These are phyloP conservation scores for Penicillium sp. DNA, from an alignment of 2,329 filamentous ascomycete genomes.

Conservation along the genomic window DNA sequence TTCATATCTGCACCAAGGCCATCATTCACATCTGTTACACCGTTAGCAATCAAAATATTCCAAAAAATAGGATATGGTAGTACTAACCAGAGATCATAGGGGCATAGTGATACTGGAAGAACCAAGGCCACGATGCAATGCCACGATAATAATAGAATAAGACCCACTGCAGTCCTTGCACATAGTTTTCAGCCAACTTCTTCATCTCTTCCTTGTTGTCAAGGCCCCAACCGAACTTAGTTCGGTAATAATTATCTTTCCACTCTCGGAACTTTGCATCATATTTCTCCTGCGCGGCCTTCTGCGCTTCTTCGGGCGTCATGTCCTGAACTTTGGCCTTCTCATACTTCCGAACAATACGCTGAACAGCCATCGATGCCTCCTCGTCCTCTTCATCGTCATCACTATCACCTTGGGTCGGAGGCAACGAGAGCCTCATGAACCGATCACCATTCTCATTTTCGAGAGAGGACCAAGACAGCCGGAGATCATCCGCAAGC, in stretches of 20 bases:
- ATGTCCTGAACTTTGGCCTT: constrained; percentile 82
- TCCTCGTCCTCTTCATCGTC: constrained; percentile 79
- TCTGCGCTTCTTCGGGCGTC: constrained; percentile 73
- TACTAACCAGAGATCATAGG: constrained; percentile 81
- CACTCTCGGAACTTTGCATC: constrained; percentile 84
- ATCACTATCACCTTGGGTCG: constrained; percentile 46
- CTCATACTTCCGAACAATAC: constrained; percentile 87
- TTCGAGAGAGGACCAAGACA: constrained; percentile 64
- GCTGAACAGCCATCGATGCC: constrained; percentile 74
- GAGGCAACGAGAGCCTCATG: constrained; percentile 61
- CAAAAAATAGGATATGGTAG: constrained; percentile 14
- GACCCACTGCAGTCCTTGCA: constrained; percentile 97
- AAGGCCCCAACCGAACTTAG: constrained; percentile 86
- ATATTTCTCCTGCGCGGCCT: constrained; percentile 78
- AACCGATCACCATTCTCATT: constrained; percentile 66
- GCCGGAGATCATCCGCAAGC: constrained; percentile 66
- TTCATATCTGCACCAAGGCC: constrained; percentile 83
- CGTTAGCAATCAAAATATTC: constrained; percentile 21
- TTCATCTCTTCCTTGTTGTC: constrained; percentile 77
- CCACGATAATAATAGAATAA: constrained; percentile 97
- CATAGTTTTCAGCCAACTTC: constrained; percentile 89
- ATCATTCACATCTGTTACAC: constrained; percentile 70
- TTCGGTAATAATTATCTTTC: constrained; percentile 91
- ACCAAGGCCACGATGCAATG: constrained; percentile 98
- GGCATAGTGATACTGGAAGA: constrained; percentile 93